Conservation (phyloP, 345 rosid genomes). For the Pseudoturritis turrita region DNA sequence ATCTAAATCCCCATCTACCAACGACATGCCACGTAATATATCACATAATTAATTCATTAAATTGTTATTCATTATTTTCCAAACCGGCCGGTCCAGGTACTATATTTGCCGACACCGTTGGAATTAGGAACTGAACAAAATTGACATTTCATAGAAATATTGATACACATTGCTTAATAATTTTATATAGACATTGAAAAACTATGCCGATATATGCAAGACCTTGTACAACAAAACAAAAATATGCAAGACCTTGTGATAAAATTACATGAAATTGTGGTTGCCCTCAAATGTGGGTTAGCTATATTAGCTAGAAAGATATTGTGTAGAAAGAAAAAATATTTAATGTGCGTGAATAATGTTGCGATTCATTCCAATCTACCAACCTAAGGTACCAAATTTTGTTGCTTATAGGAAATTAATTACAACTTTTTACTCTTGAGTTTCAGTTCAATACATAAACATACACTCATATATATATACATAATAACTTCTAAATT, state of each 20-base stretch:
- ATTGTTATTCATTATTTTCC: neutral
- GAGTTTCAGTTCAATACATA: neutral
- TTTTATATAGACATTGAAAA: neutral
- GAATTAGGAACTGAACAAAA: neutral
- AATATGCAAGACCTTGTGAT: neutral
- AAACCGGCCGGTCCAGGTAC: conserved; percentile 12
- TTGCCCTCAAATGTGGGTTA: neutral
- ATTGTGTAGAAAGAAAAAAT: neutral
- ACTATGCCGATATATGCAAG: neutral
- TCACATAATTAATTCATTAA: neutral
- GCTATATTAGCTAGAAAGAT: neutral
- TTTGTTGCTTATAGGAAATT: neutral
- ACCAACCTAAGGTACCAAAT: neutral
- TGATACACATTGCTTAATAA: neutral
- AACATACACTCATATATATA: too few relatives aligned
- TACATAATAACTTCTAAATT: too few relatives aligned
- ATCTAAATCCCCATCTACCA: conserved; percentile 22
- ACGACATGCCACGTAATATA: conserved; percentile 20
- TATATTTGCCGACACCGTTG: conserved; percentile 18
- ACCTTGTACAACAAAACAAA: too few relatives aligned
- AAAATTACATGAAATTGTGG: neutral
- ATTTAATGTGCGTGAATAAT: neutral
- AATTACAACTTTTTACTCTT: too few relatives aligned
- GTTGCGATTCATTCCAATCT: neutral
- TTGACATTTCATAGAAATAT: neutral